Evolutionary conservation across 2,329 filamentous ascomycete species (phyloP).

Genomic region (Curvularia hawaiiensis): DNA sequence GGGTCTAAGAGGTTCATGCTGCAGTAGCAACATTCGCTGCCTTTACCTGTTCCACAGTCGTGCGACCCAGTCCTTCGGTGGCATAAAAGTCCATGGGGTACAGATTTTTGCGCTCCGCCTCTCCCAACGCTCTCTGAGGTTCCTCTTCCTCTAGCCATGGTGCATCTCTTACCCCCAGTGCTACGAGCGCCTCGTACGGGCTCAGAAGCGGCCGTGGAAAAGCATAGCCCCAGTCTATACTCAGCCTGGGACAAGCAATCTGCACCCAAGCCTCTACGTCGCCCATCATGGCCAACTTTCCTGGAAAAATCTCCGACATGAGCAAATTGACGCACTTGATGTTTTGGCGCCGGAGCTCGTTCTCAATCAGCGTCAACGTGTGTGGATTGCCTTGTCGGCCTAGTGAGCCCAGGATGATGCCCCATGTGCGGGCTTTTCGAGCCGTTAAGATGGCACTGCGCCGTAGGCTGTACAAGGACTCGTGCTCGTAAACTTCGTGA

Average conservation of each 20-base stretch:
- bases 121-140: conserved; percentile 26
- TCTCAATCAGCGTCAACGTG: conserved; percentile 86
- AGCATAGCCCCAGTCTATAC: conserved; percentile 98
- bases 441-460: conserved; percentile 77
- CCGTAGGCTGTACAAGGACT: conserved; percentile 84
- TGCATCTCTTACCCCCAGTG: conserved; percentile 77
- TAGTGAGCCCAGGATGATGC: conserved; percentile 88
- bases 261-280: conserved; percentile 99
- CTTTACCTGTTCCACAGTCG: conserved; percentile 53
- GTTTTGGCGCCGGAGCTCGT: conserved; percentile 69
- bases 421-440: conserved; percentile 83
- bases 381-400: conserved; percentile 95
- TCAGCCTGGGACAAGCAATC: conserved; percentile 93
- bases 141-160: conserved; percentile 63
- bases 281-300: conserved; percentile 87
- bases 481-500: conserved; percentile 88
- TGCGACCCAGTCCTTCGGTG: conserved; percentile 85
- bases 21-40: conserved; percentile 23
- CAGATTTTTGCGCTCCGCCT: conserved; percentile 60
- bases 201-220: conserved; percentile 88
- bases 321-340: conserved; percentile 85
- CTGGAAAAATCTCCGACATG: conserved; percentile 94
- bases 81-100: conserved; percentile 99
- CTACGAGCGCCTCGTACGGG: conserved; percentile 92
- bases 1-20: background rate